phyloP scores from a whole-genome alignment of 495 filamentous ascomycete species.

The Xanthoparmelia taractica region DNA sequence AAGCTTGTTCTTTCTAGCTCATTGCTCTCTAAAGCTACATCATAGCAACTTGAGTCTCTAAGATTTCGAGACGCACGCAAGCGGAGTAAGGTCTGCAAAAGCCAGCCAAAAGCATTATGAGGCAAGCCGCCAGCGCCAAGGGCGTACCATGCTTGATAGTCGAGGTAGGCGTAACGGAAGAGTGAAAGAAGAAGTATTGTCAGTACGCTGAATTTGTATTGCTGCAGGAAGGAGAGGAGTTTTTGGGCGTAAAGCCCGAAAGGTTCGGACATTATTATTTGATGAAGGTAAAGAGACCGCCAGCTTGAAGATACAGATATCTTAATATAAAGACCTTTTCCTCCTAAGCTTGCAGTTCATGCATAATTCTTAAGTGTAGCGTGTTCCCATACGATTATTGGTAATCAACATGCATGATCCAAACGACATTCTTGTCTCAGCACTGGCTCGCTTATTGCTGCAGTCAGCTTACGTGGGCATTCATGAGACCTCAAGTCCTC shows the following conservation, averaged over 20 bases:
- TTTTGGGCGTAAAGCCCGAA: neutral
- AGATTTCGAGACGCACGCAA: neutral
- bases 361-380: too few relatives aligned
- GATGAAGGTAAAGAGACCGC: neutral
- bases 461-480: too few relatives aligned
- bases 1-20: slow-evolving; percentile 4
- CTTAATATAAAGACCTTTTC: neutral
- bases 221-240: neutral
- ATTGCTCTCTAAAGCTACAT: neutral
- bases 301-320: neutral
- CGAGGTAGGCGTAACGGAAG: slow-evolving; percentile 2
- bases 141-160: slow-evolving; percentile 14
- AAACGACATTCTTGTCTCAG: too few relatives aligned
- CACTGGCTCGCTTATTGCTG: too few relatives aligned
- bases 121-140: slow-evolving; percentile 15
- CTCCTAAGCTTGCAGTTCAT: too few relatives aligned
- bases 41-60: slow-evolving; percentile 1
- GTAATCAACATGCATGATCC: too few relatives aligned
- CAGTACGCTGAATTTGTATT: neutral
- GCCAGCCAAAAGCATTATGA: slow-evolving; percentile 13
- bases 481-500: too few relatives aligned
- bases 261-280: neutral
- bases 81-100: slow-evolving; percentile 7
- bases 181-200: neutral
- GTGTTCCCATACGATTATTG: too few relatives aligned